Evolutionary conservation across 169 alveolate species (phyloP).

Genomic region (Plasmodium fragile): DNA sequence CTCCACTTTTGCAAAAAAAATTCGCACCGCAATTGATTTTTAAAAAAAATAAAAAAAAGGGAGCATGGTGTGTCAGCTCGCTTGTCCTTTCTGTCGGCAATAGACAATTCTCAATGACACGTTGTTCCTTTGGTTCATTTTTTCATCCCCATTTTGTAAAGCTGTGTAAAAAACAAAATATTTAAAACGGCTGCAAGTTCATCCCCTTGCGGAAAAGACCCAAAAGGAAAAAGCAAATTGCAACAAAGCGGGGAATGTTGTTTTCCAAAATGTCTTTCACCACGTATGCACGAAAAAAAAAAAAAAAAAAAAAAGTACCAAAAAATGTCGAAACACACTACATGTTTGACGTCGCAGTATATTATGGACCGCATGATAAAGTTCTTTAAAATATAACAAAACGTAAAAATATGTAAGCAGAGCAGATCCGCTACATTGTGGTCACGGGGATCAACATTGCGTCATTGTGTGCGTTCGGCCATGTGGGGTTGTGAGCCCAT

Average conservation of each 20-base stretch:
- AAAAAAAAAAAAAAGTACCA: conserved; percentile 19
- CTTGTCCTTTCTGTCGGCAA: not conserved
- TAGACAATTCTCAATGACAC: not conserved
- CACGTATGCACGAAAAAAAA: not conserved
- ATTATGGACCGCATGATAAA: not conserved
- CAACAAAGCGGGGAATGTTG: not conserved
- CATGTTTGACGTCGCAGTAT: not conserved
- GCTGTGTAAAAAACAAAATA: not conserved
- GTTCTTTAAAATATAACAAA: not conserved
- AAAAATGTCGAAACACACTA: not conserved
- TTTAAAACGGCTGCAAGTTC: not conserved
- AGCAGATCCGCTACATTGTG: not conserved
- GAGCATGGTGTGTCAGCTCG: not conserved
- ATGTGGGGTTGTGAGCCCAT: not conserved
- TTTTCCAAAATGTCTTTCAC: not conserved
- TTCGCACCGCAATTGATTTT: not conserved
- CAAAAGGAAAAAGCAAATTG: not conserved
- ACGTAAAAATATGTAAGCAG: not conserved
- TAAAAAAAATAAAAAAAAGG: not conserved
- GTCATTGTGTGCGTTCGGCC: not conserved
- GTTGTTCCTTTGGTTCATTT: not conserved
- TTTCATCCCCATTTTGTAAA: not conserved
- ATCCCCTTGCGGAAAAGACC: not conserved
- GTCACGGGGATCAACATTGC: not conserved
- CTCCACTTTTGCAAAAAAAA: not conserved